phyloP scores from a whole-genome alignment of 1,284 basidiomycete species.

The Tilletia indica region DNA sequence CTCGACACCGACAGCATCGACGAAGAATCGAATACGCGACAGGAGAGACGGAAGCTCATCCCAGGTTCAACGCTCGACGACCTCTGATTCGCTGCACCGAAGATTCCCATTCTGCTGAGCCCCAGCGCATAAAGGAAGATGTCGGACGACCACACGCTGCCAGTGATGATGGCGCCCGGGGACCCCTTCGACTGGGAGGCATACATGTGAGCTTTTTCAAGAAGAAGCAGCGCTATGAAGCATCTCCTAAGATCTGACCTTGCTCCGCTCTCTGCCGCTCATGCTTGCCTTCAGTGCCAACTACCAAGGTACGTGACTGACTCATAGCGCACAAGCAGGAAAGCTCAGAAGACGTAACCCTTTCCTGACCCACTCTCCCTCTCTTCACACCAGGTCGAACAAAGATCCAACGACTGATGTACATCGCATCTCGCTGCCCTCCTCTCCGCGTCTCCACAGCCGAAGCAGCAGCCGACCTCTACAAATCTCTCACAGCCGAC shows the following conservation, averaged over 20 bases:
- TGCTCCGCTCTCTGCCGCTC: background rate
- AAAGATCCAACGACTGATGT: slow-evolving; percentile 28
- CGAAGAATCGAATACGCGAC: background rate
- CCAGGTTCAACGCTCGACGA: background rate
- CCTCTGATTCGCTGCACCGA: background rate
- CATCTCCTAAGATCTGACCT: background rate
- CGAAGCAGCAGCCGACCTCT: slow-evolving; percentile 4
- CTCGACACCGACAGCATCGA: background rate
- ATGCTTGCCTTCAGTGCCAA: slow-evolving; percentile 19
- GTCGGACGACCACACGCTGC: slow-evolving; percentile 1
- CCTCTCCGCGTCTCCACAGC: slow-evolving; percentile 13
- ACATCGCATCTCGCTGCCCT: slow-evolving; percentile 13
- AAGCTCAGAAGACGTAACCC: no score
- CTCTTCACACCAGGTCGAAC: slow-evolving; percentile 22
- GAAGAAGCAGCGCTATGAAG: background rate
- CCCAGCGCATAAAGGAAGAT: background rate
- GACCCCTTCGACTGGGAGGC: slow-evolving; percentile 49
- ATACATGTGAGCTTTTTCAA: slow-evolving; percentile 29
- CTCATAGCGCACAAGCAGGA: background rate
- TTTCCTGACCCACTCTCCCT: background rate
- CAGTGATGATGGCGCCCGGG: slow-evolving; percentile 15
- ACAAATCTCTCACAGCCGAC: slow-evolving; percentile 22
- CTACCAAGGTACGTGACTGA: slow-evolving; percentile 26
- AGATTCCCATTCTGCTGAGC: background rate
- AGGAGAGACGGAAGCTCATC: background rate